These are phyloP conservation scores for Russula griseocarnosa DNA, from an alignment of 768 basidiomycete genomes.

Conservation along the genomic window DNA sequence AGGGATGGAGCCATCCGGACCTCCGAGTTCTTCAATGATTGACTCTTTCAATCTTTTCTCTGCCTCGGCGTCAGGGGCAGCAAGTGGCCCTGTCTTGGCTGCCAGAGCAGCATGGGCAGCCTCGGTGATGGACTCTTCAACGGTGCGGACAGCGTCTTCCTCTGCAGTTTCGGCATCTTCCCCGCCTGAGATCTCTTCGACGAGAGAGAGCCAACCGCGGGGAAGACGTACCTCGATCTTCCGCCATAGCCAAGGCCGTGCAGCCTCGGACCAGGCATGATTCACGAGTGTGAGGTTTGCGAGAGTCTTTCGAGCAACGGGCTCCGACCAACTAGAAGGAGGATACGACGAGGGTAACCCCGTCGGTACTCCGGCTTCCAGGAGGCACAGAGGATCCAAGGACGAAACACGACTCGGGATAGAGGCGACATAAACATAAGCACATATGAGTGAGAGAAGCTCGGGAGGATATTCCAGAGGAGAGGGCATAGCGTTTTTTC, in stretches of 20 bases:
- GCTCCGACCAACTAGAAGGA: constrained; percentile 64
- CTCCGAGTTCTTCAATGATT: constrained; percentile 43
- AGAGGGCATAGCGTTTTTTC: constrained; percentile 20
- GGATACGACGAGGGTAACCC: constrained; percentile 73
- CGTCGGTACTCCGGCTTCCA: constrained; percentile 46
- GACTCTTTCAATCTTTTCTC: constrained; percentile 45
- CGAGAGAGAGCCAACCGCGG: constrained; percentile 76
- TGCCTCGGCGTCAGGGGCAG: constrained; percentile 21
- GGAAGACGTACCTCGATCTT: constrained; percentile 80
- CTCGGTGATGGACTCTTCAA: constrained; percentile 63
- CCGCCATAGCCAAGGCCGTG: constrained; percentile 87
- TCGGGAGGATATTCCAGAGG: constrained; percentile 61
- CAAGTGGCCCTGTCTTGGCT: constrained; percentile 31
- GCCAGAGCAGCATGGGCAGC: constrained; percentile 61
- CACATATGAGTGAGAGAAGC: constrained; percentile 67
- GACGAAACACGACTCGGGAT: constrained; percentile 53
- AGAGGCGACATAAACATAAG: constrained; percentile 62
- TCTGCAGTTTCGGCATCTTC: constrained; percentile 49
- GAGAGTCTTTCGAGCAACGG: constrained; percentile 59
- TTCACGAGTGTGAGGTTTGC: constrained; percentile 72
- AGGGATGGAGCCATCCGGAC: constrained; percentile 67
- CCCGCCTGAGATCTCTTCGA: constrained; percentile 74
- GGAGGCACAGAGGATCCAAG: constrained; percentile 62
- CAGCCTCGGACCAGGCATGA: constrained; percentile 72
- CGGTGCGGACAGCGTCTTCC: constrained; percentile 57